Evolutionary conservation across 805 yeast genomes (phyloP), one percentile per base, ranked within the genome.

Genomic region (Starmerella bombicola): DNA sequence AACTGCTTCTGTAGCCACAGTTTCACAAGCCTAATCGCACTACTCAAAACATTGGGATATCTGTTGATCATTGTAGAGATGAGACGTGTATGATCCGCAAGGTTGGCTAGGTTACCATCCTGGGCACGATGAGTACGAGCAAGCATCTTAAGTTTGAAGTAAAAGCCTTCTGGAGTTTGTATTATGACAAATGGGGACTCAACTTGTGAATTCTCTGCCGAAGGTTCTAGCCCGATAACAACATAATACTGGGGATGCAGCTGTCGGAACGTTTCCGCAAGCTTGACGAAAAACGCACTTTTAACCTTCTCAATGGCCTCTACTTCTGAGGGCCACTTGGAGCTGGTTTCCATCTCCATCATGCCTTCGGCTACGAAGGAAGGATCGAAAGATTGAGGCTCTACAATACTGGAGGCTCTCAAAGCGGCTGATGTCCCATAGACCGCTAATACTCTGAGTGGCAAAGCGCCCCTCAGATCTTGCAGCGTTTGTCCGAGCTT

Each of bases 261-360:
- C 6, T 56, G 41, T 5, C 61, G 54, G 17, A 71, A 43, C 20
- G 55, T 56, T 36, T 73, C 71, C 38, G 74, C 70, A 18, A 86
- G 72, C 51, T 80, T 80, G 40, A 91, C 58, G 52, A 88, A 63
- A 51, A 91, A 83, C 6, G 97, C 97, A 24, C 93, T 74, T 56
- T 91, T 91, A 13, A 94, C 80, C 54, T 80, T 78, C 58, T 91
- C 97, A 40, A 85, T 63, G 2, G 95, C 85, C 30, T 68, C 63
- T 5, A 84, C 58, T 57, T 91, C 95, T 59, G 82, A 93, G 2
- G 99, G 99, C 99, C 99, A 91, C 58, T 76, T 76, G n/a, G 73
- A 69, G 2, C 95, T 82, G 3, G 81, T 67, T 62, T 91, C 98
- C 59, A 91, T 83, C 60, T 86, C 94, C 28, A 91, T 57, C 8